Evolutionary conservation across 345 rosid genomes (phyloP).

Genomic region (Turritis glabra): DNA sequence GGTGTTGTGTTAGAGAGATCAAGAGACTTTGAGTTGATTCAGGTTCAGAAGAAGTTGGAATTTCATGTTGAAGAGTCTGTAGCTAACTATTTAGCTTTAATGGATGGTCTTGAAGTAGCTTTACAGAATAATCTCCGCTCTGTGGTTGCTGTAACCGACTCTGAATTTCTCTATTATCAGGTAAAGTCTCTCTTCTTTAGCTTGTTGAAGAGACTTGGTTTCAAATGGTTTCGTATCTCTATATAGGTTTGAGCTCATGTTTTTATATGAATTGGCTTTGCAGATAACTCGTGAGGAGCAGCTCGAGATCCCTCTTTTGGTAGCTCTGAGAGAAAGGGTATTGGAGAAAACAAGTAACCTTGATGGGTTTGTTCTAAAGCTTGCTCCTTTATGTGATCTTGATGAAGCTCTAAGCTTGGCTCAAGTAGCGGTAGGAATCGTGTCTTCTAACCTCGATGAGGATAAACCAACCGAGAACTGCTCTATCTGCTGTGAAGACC

Average conservation of each 20-base stretch:
- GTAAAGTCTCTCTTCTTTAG: constrained; percentile 34
- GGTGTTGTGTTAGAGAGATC: constrained; percentile 85
- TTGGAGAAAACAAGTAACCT: constrained; percentile 61
- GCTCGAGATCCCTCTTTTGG: constrained; percentile 63
- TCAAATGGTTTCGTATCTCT: constrained; percentile 8
- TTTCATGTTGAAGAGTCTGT: constrained; percentile 79
- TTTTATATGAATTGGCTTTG: constrained; percentile 25
- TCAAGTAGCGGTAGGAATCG: constrained; percentile 77
- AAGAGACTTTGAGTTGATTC: constrained; percentile 53
- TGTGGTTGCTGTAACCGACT: constrained; percentile 81
- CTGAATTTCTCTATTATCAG: constrained; percentile 66
- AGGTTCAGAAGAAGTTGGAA: constrained; percentile 89
- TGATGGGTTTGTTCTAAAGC: constrained; percentile 66
- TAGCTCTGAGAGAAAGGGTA: constrained; percentile 78
- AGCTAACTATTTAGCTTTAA: constrained; percentile 78
- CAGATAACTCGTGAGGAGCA: constrained; percentile 64
- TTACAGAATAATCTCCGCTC: constrained; percentile 52
- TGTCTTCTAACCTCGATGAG: constrained; percentile 51
- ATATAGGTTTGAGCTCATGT: constrained; percentile 17
- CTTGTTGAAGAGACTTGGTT: neutral
- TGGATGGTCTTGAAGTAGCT: constrained; percentile 87
- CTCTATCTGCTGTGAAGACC: constrained; percentile 89
- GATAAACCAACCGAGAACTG: constrained; percentile 57
- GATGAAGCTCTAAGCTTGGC: constrained; percentile 67
- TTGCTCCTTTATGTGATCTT: constrained; percentile 56